These are phyloP conservation scores for Thermothelomyces thermophilus DNA, from an alignment of 2,329 filamentous ascomycete species.

Conservation along the genomic window DNA sequence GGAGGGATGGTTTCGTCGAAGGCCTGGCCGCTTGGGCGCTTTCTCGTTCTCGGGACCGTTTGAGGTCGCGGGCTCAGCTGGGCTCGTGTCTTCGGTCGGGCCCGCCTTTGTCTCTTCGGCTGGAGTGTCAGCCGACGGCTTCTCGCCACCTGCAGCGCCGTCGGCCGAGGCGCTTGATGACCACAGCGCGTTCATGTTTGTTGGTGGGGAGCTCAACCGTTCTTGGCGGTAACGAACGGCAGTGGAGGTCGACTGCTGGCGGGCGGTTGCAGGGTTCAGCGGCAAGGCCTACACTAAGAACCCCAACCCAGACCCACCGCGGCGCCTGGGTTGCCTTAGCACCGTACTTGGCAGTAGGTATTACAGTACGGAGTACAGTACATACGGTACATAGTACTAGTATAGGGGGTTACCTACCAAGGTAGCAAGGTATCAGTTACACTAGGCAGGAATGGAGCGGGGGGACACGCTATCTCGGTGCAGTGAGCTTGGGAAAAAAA, in stretches of 20 bases:
- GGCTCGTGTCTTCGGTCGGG: background rate
- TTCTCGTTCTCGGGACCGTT: background rate
- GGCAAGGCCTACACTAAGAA: background rate
- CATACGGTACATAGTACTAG: too few relatives aligned
- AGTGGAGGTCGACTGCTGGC: background rate
- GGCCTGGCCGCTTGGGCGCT: constrained; percentile 19
- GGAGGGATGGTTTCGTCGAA: constrained; percentile 22
- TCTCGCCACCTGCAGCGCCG: constrained; percentile 6
- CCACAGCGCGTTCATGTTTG: constrained; percentile 38
- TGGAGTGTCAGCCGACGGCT: constrained; percentile 1
- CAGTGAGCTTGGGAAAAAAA: too few relatives aligned
- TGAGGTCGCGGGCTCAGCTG: background rate
- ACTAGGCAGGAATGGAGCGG: too few relatives aligned
- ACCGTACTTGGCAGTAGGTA: too few relatives aligned
- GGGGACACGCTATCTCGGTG: too few relatives aligned
- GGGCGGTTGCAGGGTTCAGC: background rate
- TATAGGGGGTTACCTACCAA: too few relatives aligned
- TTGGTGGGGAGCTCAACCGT: constrained; percentile 5
- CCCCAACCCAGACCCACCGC: constrained; percentile 5
- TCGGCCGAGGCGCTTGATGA: constrained; percentile 19
- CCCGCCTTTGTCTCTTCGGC: background rate
- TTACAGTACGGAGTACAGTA: background rate
- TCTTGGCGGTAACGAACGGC: constrained; percentile 11
- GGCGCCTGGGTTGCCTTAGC: background rate
- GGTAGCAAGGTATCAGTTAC: too few relatives aligned